Evolutionary conservation across 2,329 filamentous ascomycete genomes (phyloP).

Genomic region (Juglanconis oblonga): DNA sequence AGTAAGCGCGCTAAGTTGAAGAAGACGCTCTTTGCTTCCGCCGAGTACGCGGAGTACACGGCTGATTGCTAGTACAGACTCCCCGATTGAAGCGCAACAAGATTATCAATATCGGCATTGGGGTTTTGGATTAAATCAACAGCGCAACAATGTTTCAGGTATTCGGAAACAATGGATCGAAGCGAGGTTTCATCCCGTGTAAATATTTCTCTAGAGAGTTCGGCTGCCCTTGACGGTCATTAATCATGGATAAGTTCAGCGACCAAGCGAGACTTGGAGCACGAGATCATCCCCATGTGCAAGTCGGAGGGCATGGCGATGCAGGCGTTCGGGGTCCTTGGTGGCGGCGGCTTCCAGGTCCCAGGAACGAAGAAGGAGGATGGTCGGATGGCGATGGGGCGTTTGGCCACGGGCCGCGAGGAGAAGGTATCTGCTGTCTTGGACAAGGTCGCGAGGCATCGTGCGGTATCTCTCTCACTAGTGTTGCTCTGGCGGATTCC

Average conservation of each 20-base stretch:
- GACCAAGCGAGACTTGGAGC: slow-evolving; percentile 60
- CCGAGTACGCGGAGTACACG: no score
- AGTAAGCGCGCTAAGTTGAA: no score
- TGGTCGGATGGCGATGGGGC: slow-evolving; percentile 27
- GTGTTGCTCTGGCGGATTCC: slow-evolving; percentile 67
- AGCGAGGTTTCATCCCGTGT: no score
- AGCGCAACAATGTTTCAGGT: no score
- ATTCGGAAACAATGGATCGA: no score
- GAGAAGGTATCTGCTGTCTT: slow-evolving; percentile 49
- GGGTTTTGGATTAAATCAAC: no score
- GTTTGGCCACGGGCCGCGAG: slow-evolving; percentile 39
- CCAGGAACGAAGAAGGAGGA: slow-evolving; percentile 30
- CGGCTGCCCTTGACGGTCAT: slow-evolving; percentile 54
- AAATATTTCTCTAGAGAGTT: slow-evolving; percentile 27
- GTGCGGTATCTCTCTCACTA: slow-evolving; percentile 41
- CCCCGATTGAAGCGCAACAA: no score
- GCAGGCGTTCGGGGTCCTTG: slow-evolving; percentile 38
- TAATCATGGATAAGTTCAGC: slow-evolving; percentile 63
- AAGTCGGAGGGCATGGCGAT: slow-evolving; percentile 55
- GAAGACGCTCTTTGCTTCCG: no score
- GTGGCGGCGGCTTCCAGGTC: slow-evolving; percentile 35
- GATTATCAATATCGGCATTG: no score
- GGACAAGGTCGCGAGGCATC: slow-evolving; percentile 47
- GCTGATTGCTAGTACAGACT: no score
- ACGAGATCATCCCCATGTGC: slow-evolving; percentile 67